These are phyloP conservation scores for Lipomyces sp. DNA, from an alignment of 805 yeast species.

Conservation along the genomic window DNA sequence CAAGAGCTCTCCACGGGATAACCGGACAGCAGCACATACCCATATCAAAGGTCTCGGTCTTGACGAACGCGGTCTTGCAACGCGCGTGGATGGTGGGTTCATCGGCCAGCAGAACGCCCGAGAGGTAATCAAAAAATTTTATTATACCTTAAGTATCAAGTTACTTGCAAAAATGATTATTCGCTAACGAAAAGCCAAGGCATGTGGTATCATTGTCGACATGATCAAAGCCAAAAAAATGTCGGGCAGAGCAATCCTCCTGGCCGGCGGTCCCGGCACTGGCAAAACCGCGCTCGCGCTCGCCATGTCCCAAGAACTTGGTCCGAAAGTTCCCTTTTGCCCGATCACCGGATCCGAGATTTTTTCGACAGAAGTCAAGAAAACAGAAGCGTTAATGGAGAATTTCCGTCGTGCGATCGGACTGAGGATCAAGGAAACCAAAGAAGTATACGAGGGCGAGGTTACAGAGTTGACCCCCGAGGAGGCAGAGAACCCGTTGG, in stretches of 20 bases:
- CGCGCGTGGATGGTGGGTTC: conserved; percentile 84
- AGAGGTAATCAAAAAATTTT: conserved; percentile 40
- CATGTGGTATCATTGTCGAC: conserved; percentile 94
- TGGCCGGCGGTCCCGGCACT: conserved; percentile 98
- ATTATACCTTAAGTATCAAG: not conserved
- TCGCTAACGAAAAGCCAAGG: conserved; percentile 46
- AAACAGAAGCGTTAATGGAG: conserved; percentile 95
- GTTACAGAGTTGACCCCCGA: conserved; percentile 97
- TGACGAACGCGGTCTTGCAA: conserved; percentile 87
- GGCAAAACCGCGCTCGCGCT: conserved; percentile 97
- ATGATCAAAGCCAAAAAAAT: conserved; percentile 88
- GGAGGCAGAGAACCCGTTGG: conserved; percentile 88
- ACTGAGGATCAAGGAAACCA: conserved; percentile 91
- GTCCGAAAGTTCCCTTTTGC: conserved; percentile 96
- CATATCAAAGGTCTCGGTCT: conserved; percentile 94
- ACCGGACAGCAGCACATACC: conserved; percentile 89
- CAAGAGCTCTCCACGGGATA: conserved; percentile 56
- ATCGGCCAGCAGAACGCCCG: conserved; percentile 74
- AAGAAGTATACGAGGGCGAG: conserved; percentile 98
- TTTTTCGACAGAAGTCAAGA: conserved; percentile 94
- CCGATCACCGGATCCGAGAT: conserved; percentile 96
- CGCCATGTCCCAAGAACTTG: conserved; percentile 94
- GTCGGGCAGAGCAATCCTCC: conserved; percentile 92
- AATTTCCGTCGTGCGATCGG: conserved; percentile 97
- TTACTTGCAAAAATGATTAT: not conserved